phyloP scores from a whole-genome alignment of 202 grass and related monocot genomes.

The Schoenoplectus tabernaemontani region DNA sequence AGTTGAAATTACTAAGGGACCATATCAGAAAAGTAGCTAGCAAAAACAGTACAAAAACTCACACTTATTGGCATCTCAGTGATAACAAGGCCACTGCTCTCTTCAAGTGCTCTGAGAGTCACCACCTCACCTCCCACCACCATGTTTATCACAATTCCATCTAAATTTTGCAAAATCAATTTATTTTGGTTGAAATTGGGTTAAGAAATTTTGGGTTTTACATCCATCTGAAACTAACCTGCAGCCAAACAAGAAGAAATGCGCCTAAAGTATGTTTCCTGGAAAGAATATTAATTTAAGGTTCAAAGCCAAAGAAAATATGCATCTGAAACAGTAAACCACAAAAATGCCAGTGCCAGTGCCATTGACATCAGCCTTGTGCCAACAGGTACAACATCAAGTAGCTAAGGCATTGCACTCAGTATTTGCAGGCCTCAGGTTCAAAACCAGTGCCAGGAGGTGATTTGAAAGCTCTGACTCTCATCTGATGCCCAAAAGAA shows the following conservation, averaged over 20 bases:
- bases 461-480: too few relatives aligned
- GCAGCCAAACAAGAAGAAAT: conserved; percentile 76
- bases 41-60: conserved; percentile 17
- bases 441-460: too few relatives aligned
- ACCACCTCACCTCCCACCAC: conserved; percentile 85
- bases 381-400: not conserved
- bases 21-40: conserved; percentile 1
- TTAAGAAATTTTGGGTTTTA: conserved; percentile 1
- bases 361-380: not conserved
- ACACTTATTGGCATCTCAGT: conserved; percentile 95
- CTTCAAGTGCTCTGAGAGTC: conserved; percentile 62
- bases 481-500: too few relatives aligned
- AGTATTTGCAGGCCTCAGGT: not conserved
- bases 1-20: too few relatives aligned
- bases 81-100: conserved; percentile 56
- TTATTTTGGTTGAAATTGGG: not conserved
- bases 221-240: conserved; percentile 25
- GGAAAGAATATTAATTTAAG: conserved; percentile 1
- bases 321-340: not conserved
- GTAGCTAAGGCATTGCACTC: not conserved
- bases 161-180: conserved; percentile 33
- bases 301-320: not conserved
- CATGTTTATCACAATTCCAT: conserved; percentile 85
- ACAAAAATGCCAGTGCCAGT: not conserved
- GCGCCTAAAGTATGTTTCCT: conserved; percentile 77